Base-by-base conservation (phyloP, 768 basidiomycete species). In the Holtermannia corniformis region DNA sequence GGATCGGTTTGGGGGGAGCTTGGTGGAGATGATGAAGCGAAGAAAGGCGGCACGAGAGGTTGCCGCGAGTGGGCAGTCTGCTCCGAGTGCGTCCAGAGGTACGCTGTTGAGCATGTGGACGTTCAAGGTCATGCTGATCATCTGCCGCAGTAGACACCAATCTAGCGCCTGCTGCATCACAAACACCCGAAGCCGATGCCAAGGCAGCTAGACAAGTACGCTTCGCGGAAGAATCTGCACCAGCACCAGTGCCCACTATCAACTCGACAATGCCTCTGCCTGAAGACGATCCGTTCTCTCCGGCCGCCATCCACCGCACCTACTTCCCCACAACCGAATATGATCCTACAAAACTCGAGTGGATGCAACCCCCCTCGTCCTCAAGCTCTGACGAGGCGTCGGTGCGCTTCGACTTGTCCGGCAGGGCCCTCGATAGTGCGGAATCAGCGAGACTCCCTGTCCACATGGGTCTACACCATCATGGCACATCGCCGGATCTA, bases 391-490 rank as follows among this genome's bases (percentile, higher is more conserved):
- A 61, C 12, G 41, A 22, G 0, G 28, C 56, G n/a, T 54, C 66
- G 67, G 72, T 3, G 61, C 82, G 86, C 37, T 79, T 78, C 57
- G 86, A 92, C 69, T 78, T 92, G 1, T 76, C 78, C 0, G 90
- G 89, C 5, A 75, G 72, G 10, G 79, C 81, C 0, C 83, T 93
- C n/a, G 76, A 86, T 1, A 54, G 74, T 0, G 64, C 76, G 2
- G 61, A 82, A 2, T 79, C 81, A 2, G 68, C 76, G 0, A 76
- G 75, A 1, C 76, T 93, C 2, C 90, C 89, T 1, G 84, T 86
- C 0, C 83, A 90, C 72, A 78, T 89, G 4, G 91, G 91, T 3
- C 76, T 93, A 2, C 90, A 96, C 71, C 91, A 95, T 65, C 91
- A 93, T 65, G 84, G 89, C 0, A 82, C 87, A 51, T 76, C 77